Percentiles rank a stretch among this genome's conserved stretches.
Evolutionary conservation across 2,329 filamentous ascomycete species (phyloP).

Genomic region (Alternaria sp.): DNA sequence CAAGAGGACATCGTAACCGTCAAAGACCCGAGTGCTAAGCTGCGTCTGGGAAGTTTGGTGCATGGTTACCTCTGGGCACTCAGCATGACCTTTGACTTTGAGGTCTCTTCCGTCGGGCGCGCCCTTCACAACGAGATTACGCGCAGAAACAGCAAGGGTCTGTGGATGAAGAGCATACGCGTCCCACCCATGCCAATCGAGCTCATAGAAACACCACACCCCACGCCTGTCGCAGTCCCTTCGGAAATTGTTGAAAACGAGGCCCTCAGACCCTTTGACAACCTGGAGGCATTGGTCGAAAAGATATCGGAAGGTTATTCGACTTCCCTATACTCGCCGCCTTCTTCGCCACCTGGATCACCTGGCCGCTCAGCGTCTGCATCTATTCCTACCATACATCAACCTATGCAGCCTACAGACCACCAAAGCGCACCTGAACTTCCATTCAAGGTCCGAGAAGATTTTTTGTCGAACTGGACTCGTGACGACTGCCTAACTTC

Average conservation of each 20-base stretch:
- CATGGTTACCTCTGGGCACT: constrained; percentile 89
- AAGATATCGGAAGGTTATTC: constrained; percentile 77
- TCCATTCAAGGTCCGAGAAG: constrained; percentile 72
- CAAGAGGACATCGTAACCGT: constrained; percentile 81
- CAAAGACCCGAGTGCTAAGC: constrained; percentile 72
- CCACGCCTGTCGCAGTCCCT: constrained; percentile 35
- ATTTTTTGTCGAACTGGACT: constrained; percentile 82
- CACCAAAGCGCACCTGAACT: constrained; percentile 59
- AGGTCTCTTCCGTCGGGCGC: constrained; percentile 71
- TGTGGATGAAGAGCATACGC: constrained; percentile 80
- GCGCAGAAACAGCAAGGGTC: constrained; percentile 73
- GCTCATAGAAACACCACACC: constrained; percentile 58
- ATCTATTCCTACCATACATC: constrained; percentile 56
- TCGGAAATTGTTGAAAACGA: constrained; percentile 42
- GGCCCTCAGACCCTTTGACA: constrained; percentile 75
- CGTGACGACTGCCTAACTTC: constrained; percentile 75
- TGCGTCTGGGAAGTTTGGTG: constrained; percentile 82
- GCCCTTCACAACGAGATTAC: constrained; percentile 79
- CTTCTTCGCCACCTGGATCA: constrained; percentile 73
- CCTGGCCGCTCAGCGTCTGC: constrained; percentile 69
- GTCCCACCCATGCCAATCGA: constrained; percentile 73
- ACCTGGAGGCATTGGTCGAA: constrained; percentile 74
- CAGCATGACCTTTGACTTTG: constrained; percentile 78
- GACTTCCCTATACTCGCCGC: constrained; percentile 67
- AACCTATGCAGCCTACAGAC: constrained; percentile 35